Percentiles rank a stretch among this genome's conserved stretches.
phyloP scores from a whole-genome alignment of 441 rosid genomes.

The Populus hybrid region DNA sequence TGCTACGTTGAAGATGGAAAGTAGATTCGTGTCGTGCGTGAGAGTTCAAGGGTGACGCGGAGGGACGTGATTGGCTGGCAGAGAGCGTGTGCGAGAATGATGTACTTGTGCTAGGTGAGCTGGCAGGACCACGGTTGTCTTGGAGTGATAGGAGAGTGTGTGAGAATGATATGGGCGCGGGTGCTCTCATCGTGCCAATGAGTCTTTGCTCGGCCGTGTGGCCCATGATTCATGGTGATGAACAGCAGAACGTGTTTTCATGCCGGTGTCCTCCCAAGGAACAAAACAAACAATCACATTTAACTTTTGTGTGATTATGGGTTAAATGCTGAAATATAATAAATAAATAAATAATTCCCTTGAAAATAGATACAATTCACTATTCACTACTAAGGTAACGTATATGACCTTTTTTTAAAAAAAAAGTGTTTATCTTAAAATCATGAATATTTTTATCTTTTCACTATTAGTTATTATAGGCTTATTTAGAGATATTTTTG shows the following conservation, averaged over 20 bases:
- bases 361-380: too few species aligned
- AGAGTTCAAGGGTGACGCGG: too few species aligned
- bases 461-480: not conserved
- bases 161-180: not conserved
- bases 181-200: not conserved
- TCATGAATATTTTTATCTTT: too few species aligned
- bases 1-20: not conserved
- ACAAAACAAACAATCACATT: not conserved
- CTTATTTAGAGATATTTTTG: too few species aligned
- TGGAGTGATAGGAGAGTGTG: not conserved
- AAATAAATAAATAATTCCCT: too few species aligned
- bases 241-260: not conserved
- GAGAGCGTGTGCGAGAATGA: not conserved
- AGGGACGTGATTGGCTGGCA: not conserved
- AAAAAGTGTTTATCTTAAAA: too few species aligned
- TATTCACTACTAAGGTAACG: too few species aligned
- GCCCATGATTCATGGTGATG: not conserved
- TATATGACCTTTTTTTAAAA: too few species aligned
- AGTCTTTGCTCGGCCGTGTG: not conserved
- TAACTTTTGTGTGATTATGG: not conserved
- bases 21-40: not conserved
- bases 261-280: not conserved
- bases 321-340: too few species aligned
- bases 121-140: too few species aligned
- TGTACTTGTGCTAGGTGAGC: not conserved